phyloP scores from a whole-genome alignment of 208 protist genomes.

The Wallacemonas rigidus region DNA sequence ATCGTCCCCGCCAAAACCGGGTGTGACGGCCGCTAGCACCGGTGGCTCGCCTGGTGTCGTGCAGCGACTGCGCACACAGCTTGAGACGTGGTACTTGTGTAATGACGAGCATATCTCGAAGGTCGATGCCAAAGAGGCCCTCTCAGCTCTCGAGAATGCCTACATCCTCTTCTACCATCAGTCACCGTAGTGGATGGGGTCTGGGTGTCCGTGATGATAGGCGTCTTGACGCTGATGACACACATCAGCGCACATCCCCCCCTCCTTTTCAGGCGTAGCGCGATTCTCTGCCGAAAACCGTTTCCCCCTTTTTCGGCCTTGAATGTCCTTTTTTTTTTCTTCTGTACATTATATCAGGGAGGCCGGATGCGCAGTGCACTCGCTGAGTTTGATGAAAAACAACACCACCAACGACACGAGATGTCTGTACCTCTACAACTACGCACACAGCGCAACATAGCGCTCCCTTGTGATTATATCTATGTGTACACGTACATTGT shows the following conservation, averaged over 20 bases:
- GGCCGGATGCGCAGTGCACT: too few species aligned
- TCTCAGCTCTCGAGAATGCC: slow-evolving; percentile 46
- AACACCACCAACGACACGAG: too few species aligned
- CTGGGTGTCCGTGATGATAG: slow-evolving; percentile 8
- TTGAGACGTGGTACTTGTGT: slow-evolving; percentile 72
- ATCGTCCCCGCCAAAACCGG: background rate
- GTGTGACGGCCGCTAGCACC: background rate
- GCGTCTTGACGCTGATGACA: background rate
- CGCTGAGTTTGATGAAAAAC: too few species aligned
- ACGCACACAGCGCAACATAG: too few species aligned
- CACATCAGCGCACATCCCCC: too few species aligned
- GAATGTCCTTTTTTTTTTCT: slow-evolving; percentile 9
- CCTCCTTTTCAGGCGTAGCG: too few species aligned
- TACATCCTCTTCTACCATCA: slow-evolving; percentile 84
- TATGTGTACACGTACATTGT: too few species aligned
- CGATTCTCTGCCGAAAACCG: background rate
- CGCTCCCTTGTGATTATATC: too few species aligned
- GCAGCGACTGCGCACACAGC: slow-evolving; percentile 5
- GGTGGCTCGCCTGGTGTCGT: background rate
- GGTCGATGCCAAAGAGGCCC: slow-evolving; percentile 36
- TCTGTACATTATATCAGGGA: too few species aligned
- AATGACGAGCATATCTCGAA: slow-evolving; percentile 63
- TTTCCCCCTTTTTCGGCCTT: slow-evolving; percentile 11
- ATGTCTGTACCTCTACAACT: too few species aligned
- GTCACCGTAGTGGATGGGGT: background rate